Evolutionary conservation across 2,329 filamentous ascomycete species (phyloP).

Genomic region (Emmonsiellopsis sp.): DNA sequence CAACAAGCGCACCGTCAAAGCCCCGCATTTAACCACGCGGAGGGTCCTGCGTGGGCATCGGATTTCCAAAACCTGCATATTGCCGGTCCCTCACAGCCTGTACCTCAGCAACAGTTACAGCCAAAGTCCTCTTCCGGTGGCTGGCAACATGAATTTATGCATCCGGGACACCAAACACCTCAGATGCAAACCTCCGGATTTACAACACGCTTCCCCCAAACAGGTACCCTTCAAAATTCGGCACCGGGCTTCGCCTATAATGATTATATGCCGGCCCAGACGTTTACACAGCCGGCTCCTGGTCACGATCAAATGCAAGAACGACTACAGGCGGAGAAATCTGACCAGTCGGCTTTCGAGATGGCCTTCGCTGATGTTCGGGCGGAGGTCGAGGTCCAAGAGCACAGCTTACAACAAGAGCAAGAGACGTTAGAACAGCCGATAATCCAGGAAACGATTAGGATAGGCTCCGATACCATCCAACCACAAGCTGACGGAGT

Average conservation of each 20-base stretch:
- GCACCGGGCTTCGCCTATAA: no score
- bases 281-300: not conserved
- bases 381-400: slow-evolving; percentile 26
- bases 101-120: slow-evolving; percentile 40
- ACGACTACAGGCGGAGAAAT: slow-evolving; percentile 24
- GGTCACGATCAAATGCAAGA: slow-evolving; percentile 16
- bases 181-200: slow-evolving; percentile 15
- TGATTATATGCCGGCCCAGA: no score
- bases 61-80: slow-evolving; percentile 39
- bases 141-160: slow-evolving; percentile 56
- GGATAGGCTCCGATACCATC: slow-evolving; percentile 37
- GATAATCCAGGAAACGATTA: slow-evolving; percentile 17
- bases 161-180: slow-evolving; percentile 21
- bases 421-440: slow-evolving; percentile 9
- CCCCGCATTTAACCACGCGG: slow-evolving; percentile 10
- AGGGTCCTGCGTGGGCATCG: slow-evolving; percentile 30
- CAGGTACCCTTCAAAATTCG: slow-evolving; percentile 16
- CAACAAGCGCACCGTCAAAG: slow-evolving; percentile 15
- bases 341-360: slow-evolving; percentile 38
- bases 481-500: slow-evolving; percentile 23
- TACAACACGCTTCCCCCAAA: slow-evolving; percentile 10
- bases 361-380: slow-evolving; percentile 34
- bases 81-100: slow-evolving; percentile 28
- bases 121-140: slow-evolving; percentile 26
- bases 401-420: slow-evolving; percentile 13